Percentiles rank a stretch among this genome's conserved stretches.
Conservation (phyloP, 768 basidiomycete species). For the Strobilomyces confusus region DNA sequence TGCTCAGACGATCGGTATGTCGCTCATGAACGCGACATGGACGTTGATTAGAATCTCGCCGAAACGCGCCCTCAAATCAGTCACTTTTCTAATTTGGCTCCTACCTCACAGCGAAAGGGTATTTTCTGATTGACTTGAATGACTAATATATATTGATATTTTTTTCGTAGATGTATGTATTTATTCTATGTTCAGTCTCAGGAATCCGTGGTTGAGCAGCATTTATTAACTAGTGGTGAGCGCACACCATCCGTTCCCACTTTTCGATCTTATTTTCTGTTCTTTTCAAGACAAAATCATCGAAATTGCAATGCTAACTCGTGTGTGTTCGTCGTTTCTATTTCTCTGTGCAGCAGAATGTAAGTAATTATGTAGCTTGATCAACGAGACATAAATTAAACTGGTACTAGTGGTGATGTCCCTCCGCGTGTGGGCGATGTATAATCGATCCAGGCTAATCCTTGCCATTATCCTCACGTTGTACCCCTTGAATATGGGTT, state of each 20-base stretch:
- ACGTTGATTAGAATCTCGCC: background rate
- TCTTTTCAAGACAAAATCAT: background rate
- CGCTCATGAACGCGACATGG: too few relatives aligned
- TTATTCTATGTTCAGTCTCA: background rate
- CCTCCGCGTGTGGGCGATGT: background rate
- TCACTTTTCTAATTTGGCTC: background rate
- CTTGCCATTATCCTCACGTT: background rate
- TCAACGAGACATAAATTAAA: background rate
- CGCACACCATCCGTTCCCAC: background rate
- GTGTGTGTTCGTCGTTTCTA: background rate
- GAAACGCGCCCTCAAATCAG: background rate
- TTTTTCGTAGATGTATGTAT: background rate
- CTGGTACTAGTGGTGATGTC: background rate
- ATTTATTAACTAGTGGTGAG: too few relatives aligned
- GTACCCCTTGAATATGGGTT: background rate
- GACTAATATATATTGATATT: background rate
- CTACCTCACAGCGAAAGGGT: too few relatives aligned
- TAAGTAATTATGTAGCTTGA: background rate
- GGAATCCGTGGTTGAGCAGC: background rate
- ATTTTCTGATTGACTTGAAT: background rate
- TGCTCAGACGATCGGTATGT: too few relatives aligned
- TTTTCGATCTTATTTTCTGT: background rate
- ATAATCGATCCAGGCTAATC: background rate
- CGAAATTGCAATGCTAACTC: background rate
- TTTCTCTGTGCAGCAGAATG: constrained; percentile 3